Base-by-base conservation (phyloP, 1,284 basidiomycete species). In the Leccinum fallax region DNA sequence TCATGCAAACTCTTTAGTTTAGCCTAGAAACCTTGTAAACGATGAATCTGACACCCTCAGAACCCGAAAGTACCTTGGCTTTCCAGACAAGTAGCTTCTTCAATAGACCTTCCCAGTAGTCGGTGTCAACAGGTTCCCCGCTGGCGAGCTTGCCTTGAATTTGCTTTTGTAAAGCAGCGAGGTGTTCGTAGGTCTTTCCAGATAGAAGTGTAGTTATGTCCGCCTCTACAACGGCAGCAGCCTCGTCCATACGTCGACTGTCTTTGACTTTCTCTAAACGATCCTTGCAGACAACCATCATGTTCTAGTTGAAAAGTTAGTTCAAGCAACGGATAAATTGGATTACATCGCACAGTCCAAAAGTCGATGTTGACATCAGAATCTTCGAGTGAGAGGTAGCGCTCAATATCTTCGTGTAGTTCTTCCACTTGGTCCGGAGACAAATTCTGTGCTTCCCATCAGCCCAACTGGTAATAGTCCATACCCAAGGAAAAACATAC, bases 41-140 rank as follows among this genome's bases (percentile, higher is more conserved):
- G 9, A 40, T 21, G 38, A 52, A 46, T 16, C 19, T 16, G 11
- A 56, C 16, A 34, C 40, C 19, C 38, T 59, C 57, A 32, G 15
- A 16, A 38, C 57, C 34, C 10, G 21, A 53, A 48, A 36, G 48
- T 68, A 93, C 94, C 80, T 97, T 97, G n/a, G 97, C 93, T 77
- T 98, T 98, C 90, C 94, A 97, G 1, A 99, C 96, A n/a, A 97
- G 81, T 48, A 99, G 79, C 73, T 94, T 95, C 75, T 94, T 93
- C 62, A 99, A 77, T 6, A 99, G 79, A 43, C 88, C 83, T 76
- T 98, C 97, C 97, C 97, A 99, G 74, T 99, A 99, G 75, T 99
- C 97, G 13, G 90, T 92, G 76, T 99, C 97, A 46, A 99, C 86
- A 1, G 96, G 95, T 76, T 98, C 95, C 34, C 94, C 94, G 63